Evolutionary conservation across 1,139 yeast genomes (phyloP).

Genomic region (Scheffersomyces cryptocercus): DNA sequence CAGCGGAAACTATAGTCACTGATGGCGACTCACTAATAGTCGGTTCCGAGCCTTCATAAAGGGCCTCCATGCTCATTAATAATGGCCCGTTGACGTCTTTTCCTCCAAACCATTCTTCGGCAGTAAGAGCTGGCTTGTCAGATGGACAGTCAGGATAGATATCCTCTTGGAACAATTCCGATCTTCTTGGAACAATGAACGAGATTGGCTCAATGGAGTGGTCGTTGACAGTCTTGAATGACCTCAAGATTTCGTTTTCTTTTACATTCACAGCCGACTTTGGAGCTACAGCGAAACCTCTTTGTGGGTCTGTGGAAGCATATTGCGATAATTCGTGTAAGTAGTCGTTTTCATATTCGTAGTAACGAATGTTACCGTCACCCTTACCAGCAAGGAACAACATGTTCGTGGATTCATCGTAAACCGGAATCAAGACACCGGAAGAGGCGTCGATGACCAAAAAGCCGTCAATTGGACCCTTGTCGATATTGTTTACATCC

Average conservation of each 20-base stretch:
- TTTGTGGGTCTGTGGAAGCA: conserved; percentile 87
- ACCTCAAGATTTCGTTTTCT: conserved; percentile 80
- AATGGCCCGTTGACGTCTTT: conserved; percentile 82
- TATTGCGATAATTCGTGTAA: conserved; percentile 82
- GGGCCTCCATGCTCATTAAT: conserved; percentile 68
- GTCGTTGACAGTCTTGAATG: conserved; percentile 85
- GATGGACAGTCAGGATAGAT: conserved; percentile 93
- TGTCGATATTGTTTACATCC: conserved; percentile 72
- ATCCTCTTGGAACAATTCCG: conserved; percentile 90
- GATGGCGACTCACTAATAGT: conserved; percentile 37
- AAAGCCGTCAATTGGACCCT: conserved; percentile 89
- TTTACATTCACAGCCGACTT: conserved; percentile 74
- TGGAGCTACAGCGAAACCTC: conserved; percentile 92
- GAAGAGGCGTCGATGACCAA: conserved; percentile 84
- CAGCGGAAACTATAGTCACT: conserved; percentile 26
- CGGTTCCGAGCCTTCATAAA: conserved; percentile 75
- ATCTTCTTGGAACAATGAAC: conserved; percentile 88
- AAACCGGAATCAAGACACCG: conserved; percentile 90
- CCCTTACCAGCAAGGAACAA: conserved; percentile 95
- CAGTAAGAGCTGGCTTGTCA: conserved; percentile 70
- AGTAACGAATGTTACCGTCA: conserved; percentile 95
- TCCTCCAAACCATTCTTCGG: conserved; percentile 79
- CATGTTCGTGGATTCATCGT: conserved; percentile 76
- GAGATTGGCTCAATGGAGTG: conserved; percentile 83
- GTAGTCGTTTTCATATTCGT: conserved; percentile 80